phyloP scores from a whole-genome alignment of 2,329 filamentous ascomycete species.

The Blastomyces parvus region DNA sequence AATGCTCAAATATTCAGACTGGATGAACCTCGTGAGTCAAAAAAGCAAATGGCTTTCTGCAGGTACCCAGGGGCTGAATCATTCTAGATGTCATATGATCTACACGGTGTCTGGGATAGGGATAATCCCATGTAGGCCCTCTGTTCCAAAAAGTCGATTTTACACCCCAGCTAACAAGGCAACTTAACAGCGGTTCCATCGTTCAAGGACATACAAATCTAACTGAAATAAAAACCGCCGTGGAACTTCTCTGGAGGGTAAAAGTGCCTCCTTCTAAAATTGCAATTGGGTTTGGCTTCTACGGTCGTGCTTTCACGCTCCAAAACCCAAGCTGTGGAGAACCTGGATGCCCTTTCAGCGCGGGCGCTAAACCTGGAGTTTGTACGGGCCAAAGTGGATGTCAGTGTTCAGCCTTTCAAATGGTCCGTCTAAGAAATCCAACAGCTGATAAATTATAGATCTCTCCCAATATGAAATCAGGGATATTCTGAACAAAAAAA shows the following conservation, averaged over 20 bases:
- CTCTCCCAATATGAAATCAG: conserved; percentile 29
- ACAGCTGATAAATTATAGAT: conserved; percentile 10
- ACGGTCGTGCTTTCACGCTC: conserved; percentile 39
- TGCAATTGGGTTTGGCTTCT: conserved; percentile 37
- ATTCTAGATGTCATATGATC: conserved; percentile 21
- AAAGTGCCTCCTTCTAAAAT: conserved; percentile 21
- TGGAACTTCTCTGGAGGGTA: conserved; percentile 21
- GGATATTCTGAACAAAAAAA: conserved; percentile 16
- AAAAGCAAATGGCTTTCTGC: not conserved
- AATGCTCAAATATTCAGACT: conserved; percentile 13
- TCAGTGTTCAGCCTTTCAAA: not conserved
- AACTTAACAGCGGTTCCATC: conserved; percentile 9
- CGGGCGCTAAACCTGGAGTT: conserved; percentile 20
- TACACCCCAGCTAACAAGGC: not conserved
- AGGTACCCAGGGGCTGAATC: not conserved
- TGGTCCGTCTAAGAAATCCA: not conserved
- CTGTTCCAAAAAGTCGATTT: not conserved
- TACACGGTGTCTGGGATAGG: conserved; percentile 21
- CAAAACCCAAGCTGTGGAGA: conserved; percentile 15
- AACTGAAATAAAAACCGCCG: conserved; percentile 19
- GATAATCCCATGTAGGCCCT: conserved; percentile 10
- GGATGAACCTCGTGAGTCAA: conserved; percentile 15
- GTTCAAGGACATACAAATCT: conserved; percentile 29
- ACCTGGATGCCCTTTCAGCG: conserved; percentile 21
- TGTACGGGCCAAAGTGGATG: conserved; percentile 20